Evolutionary conservation across 257 asterid species (phyloP).

Genomic region (Solanum rostratum): DNA sequence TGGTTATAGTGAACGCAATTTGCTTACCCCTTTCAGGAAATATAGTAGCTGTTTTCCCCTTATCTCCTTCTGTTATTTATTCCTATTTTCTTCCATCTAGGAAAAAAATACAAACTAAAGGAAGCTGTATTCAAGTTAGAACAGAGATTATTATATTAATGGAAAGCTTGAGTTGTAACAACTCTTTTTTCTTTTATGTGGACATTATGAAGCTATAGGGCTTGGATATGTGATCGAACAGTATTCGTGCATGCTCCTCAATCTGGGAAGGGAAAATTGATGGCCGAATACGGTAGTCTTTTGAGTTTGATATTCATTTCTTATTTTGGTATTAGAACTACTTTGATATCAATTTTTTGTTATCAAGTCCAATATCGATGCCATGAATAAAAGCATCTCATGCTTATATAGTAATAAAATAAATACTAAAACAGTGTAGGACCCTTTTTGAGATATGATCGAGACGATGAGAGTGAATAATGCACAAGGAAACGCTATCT

Average conservation of each 20-base stretch:
- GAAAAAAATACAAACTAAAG: background rate
- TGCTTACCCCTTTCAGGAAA: background rate
- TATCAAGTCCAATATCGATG: too few relatives aligned
- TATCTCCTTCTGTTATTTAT: background rate
- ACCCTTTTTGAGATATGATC: background rate
- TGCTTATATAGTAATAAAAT: background rate
- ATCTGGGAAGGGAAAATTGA: too few relatives aligned
- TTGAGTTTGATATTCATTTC: too few relatives aligned
- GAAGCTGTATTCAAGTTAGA: background rate
- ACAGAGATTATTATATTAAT: background rate
- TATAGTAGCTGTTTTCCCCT: background rate
- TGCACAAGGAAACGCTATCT: background rate
- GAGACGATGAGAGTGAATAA: background rate
- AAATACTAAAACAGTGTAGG: background rate
- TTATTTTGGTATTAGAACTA: too few relatives aligned
- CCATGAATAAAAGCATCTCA: background rate
- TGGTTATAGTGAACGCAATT: background rate
- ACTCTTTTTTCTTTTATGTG: background rate
- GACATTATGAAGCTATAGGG: background rate
- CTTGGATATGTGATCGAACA: background rate
- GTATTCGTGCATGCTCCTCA: background rate
- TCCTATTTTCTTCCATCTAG: background rate
- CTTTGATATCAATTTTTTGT: too few relatives aligned
- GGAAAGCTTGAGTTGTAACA: background rate
- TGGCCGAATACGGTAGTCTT: too few relatives aligned